A percentile compares a stretch with the other conserved stretches of the same genome.
Conservation (phyloP, 352 stramenopile species). For the Phytophthora kernoviae region DNA sequence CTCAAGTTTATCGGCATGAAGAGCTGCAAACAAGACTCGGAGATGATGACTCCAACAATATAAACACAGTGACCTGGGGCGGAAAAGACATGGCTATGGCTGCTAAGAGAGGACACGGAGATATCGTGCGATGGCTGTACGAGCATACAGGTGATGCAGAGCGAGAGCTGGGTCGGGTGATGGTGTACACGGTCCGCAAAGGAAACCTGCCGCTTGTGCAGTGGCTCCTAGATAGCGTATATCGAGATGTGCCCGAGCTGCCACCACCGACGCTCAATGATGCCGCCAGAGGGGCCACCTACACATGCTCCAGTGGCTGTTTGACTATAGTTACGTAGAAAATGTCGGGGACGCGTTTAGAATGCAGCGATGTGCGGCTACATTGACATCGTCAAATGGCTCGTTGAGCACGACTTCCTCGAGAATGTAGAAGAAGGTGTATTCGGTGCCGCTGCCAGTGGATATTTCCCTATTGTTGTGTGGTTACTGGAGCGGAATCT, state of each 20-base stretch:
- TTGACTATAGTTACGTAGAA: conserved; percentile 27
- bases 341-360: conserved; percentile 25
- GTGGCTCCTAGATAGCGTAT: conserved; percentile 31
- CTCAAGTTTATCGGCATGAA: neutral
- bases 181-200: conserved; percentile 26
- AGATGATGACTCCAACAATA: neutral
- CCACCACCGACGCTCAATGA: conserved; percentile 29
- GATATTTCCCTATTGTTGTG: conserved; percentile 15
- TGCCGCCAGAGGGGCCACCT: conserved; percentile 28
- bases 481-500: conserved; percentile 26
- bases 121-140: conserved; percentile 30
- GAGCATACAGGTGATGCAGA: conserved; percentile 17
- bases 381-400: conserved; percentile 37
- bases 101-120: conserved; percentile 19
- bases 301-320: conserved; percentile 29
- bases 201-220: conserved; percentile 27
- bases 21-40: neutral
- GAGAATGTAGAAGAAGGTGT: conserved; percentile 32
- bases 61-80: conserved; percentile 22
- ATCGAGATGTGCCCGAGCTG: conserved; percentile 18
- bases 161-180: conserved; percentile 17
- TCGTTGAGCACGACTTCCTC: conserved; percentile 22
- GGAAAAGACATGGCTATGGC: conserved; percentile 21
- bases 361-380: conserved; percentile 31
- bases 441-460: conserved; percentile 15